A percentile compares a stretch with the other conserved stretches of the same genome.
These are phyloP conservation scores for Epipyxis sp. DNA, from an alignment of 108 stramenopile species.

Conservation along the genomic window DNA sequence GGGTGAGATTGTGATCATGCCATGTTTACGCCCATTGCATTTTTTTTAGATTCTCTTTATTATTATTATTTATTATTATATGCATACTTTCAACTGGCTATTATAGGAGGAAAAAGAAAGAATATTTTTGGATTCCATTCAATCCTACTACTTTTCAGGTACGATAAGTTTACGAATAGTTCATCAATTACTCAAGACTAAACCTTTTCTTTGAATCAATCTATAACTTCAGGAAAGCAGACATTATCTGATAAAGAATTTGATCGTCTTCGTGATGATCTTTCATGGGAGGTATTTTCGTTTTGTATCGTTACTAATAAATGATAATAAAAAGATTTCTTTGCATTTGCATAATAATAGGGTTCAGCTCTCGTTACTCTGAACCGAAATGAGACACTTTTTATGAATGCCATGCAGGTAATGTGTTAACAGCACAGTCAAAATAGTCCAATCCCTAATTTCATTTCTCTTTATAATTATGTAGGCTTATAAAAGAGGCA, in stretches of 20 bases:
- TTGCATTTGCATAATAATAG: no score
- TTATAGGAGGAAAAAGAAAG: constrained; percentile 65
- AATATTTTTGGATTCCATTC: constrained; percentile 87
- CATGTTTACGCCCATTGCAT: no score
- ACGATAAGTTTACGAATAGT: no score
- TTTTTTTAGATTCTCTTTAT: no score
- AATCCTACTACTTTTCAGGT: constrained; percentile 84
- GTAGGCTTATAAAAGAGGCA: constrained; percentile 76
- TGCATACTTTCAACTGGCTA: no score
- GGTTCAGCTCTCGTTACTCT: constrained; percentile 64
- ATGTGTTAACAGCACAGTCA: neutral
- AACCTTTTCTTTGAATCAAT: neutral
- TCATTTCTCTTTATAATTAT: neutral
- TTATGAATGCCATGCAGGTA: constrained; percentile 67
- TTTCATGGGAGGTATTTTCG: constrained; percentile 62
- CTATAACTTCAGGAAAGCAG: neutral
- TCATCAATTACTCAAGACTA: no score
- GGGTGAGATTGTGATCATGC: neutral
- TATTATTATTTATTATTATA: no score
- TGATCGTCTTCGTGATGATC: constrained; percentile 85
- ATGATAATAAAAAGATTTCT: no score
- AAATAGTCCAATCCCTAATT: no score
- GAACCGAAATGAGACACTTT: constrained; percentile 79
- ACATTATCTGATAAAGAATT: constrained; percentile 78
- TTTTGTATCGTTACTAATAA: no score